A percentile compares a stretch with the other conserved stretches of the same genome.
Conservation (phyloP, 495 filamentous ascomycete genomes). For the Paragyromitra xinjiangensis region DNA sequence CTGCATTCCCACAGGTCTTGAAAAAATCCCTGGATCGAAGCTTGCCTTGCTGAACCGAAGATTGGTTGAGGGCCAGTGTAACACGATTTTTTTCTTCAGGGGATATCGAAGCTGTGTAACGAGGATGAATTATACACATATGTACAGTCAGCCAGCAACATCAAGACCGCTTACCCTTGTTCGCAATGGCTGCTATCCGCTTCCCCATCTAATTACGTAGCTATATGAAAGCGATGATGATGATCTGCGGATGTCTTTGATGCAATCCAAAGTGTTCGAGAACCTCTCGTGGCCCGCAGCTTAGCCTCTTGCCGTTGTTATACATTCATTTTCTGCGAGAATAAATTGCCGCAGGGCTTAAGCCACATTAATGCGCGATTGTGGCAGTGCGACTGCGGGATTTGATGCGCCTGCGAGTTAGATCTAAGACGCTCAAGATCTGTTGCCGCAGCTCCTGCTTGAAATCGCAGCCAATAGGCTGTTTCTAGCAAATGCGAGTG, state of each 20-base stretch:
- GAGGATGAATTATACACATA: not conserved
- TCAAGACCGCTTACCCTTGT: not conserved
- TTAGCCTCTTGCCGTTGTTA: not conserved
- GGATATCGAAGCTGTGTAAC: too few relatives aligned
- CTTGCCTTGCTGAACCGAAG: not conserved
- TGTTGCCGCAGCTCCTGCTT: constrained; percentile 2
- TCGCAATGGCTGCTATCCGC: not conserved
- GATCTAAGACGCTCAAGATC: not conserved
- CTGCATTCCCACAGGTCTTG: not conserved
- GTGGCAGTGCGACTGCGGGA: not conserved
- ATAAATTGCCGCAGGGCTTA: not conserved
- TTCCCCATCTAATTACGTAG: not conserved
- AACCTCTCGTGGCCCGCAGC: too few relatives aligned
- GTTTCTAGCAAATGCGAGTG: constrained; percentile 6
- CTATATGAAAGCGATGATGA: not conserved
- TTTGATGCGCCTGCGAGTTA: not conserved
- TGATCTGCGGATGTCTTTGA: not conserved
- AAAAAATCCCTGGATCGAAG: not conserved
- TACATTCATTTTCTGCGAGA: not conserved
- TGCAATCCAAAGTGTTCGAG: not conserved
- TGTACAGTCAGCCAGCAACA: not conserved
- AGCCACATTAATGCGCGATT: not conserved
- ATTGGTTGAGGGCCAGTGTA: not conserved
- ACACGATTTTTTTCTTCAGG: not conserved
- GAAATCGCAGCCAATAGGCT: not conserved